Base-by-base conservation (phyloP, 2,329 filamentous ascomycete species). In the Aspergillus fumigatus region DNA sequence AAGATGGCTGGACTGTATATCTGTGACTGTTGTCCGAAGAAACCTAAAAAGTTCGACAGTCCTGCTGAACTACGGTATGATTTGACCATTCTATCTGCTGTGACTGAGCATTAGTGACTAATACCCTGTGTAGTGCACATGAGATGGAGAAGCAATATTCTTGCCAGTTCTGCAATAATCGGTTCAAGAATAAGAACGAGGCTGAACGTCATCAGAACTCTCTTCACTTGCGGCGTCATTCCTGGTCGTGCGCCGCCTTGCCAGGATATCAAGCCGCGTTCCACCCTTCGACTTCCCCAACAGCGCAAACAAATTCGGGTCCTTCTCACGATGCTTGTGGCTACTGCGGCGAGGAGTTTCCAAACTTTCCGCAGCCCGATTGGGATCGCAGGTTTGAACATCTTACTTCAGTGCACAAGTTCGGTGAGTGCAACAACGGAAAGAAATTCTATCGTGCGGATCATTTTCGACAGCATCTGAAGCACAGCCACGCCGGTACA, bases 181-280 rank as follows among this genome's bases (percentile, higher is more conserved):
- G 93, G 10, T 97, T 97, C 80, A 97, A 97, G 77, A 97, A 97
- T 78, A 97, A 97, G 77, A 97, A 97, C 67, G 94, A 97, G 77
- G 92, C 92, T 2, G 93, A 97, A 74, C 86, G 94, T 32, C 93
- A 97, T 71, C 92, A 96, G 69, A 97, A 97, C 69, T 96, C 92
- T 14, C 84, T 97, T 10, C 93, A 97, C 73, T 83, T 97, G 8
- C 86, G 93, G 35, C 87, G 89, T 25, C 92, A 97, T 76, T 97
- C 92, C 50, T 99, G 94, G 94, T 97, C 93, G 10, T 99, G 94
- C 73, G 92, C 92, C 32, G 90, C 92, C 0, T 84, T 99, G 26
- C 73, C 80, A 23, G 84, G 84, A 58, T 90, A 85, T 67, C 85
- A 91, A 67, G 86, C 89, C 17, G 93, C 91, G 2, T 99, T 96